Conservation (phyloP, 2,329 filamentous ascomycete genomes). For the Tympanopsis confertula region DNA sequence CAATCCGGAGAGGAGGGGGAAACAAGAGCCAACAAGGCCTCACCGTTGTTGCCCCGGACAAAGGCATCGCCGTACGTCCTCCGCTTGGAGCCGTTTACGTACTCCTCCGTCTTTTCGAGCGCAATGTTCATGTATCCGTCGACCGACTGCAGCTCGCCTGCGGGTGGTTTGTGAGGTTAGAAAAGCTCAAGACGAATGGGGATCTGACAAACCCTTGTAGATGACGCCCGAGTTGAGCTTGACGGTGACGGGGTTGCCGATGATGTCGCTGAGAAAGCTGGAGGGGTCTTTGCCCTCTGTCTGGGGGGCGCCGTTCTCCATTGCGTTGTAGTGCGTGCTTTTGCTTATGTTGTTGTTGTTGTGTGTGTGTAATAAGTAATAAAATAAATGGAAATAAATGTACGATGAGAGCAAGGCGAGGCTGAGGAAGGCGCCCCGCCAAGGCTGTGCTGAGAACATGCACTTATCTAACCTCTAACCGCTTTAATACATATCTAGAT, state of each 20-base stretch:
- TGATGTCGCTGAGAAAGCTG: constrained; percentile 85
- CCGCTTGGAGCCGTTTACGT: constrained; percentile 71
- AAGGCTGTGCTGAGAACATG: no score
- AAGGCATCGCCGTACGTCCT: constrained; percentile 89
- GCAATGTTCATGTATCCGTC: constrained; percentile 99
- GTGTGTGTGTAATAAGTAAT: no score
- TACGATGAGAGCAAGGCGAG: no score
- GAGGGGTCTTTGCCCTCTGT: constrained; percentile 82
- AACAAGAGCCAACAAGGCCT: constrained; percentile 7
- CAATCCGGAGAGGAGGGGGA: constrained; percentile 4
- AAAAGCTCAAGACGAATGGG: neutral
- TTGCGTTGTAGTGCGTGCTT: no score
- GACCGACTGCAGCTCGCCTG: constrained; percentile 89
- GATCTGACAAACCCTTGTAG: constrained; percentile 65
- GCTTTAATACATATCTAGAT: no score
- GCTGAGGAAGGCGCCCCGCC: no score
- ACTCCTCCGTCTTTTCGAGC: constrained; percentile 88
- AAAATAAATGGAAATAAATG: no score
- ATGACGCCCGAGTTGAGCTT: constrained; percentile 98
- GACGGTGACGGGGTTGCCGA: constrained; percentile 84
- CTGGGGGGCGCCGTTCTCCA: constrained; percentile 64
- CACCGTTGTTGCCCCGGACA: constrained; percentile 90
- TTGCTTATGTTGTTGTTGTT: no score
- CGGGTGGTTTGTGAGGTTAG: constrained; percentile 3
- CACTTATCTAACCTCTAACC: no score